Percentiles rank a stretch among this genome's conserved stretches.
Evolutionary conservation across 441 rosid genomes (phyloP).

Genomic region (Mallotus repandus): DNA sequence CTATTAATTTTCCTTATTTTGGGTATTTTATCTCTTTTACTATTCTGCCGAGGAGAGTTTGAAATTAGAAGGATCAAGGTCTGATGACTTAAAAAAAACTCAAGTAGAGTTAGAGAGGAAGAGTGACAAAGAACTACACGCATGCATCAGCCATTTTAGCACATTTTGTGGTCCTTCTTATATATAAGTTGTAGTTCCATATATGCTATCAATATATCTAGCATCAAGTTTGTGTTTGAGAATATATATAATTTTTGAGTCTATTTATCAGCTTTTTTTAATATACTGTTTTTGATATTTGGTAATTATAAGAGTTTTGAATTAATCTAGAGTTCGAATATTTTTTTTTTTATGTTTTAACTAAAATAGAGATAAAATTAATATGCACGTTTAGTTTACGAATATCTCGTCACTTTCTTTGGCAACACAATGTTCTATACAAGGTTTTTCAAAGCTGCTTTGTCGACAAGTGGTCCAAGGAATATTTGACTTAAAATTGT

Average conservation of each 20-base stretch:
- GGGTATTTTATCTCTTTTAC: neutral
- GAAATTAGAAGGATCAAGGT: neutral
- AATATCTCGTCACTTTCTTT: too few species aligned
- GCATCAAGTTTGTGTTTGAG: conserved; percentile 9
- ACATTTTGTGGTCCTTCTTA: conserved; percentile 21
- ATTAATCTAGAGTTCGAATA: too few species aligned
- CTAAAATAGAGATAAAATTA: too few species aligned
- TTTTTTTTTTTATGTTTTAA: too few species aligned
- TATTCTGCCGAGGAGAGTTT: conserved; percentile 14
- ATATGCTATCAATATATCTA: conserved; percentile 2
- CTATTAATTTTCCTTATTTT: neutral
- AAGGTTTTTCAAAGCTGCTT: conserved; percentile 17
- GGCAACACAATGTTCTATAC: neutral
- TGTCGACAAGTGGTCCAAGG: conserved; percentile 32
- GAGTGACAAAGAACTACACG: neutral
- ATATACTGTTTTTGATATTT: too few species aligned
- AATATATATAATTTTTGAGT: too few species aligned
- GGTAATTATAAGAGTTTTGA: too few species aligned
- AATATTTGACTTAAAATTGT: conserved; percentile 26
- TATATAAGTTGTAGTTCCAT: conserved; percentile 13
- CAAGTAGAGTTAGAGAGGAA: neutral
- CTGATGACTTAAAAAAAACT: neutral
- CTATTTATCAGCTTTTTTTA: too few species aligned
- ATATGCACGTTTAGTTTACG: too few species aligned
- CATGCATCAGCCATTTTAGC: conserved; percentile 11